A percentile compares a stretch with the other conserved stretches of the same genome.
Evolutionary conservation across 805 yeast species (phyloP).

Genomic region (Sungouiella thailandica): DNA sequence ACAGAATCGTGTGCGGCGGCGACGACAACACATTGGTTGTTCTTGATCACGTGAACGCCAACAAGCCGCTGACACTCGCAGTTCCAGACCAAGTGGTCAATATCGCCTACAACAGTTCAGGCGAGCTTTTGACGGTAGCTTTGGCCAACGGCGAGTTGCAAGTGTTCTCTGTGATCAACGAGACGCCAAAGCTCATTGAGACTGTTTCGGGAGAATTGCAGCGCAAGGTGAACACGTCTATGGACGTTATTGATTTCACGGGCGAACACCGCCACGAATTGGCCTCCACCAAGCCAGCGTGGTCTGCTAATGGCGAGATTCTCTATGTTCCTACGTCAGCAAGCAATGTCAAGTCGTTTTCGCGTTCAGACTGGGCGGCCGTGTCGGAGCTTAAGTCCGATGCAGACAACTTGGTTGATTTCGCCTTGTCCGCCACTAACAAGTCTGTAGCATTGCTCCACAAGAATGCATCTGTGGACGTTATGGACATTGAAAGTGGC

Average conservation of each 20-base stretch:
- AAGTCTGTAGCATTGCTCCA: conserved; percentile 55
- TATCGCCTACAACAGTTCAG: conserved; percentile 50
- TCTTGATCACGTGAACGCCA: conserved; percentile 34
- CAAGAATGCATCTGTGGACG: conserved; percentile 42
- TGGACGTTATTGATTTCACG: conserved; percentile 31
- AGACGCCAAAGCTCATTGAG: conserved; percentile 47
- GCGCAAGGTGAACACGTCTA: conserved; percentile 27
- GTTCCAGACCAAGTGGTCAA: conserved; percentile 53
- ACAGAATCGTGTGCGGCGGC: conserved; percentile 57
- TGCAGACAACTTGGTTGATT: conserved; percentile 29
- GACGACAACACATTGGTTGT: conserved; percentile 56
- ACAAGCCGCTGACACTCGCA: conserved; percentile 25
- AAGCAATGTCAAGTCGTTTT: conserved; percentile 42
- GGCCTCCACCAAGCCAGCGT: conserved; percentile 51
- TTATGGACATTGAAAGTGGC: conserved; percentile 49
- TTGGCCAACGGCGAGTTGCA: conserved; percentile 56
- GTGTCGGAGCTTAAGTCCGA: conserved; percentile 1
- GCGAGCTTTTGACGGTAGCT: conserved; percentile 54
- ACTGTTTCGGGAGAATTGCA: conserved; percentile 40
- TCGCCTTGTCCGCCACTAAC: conserved; percentile 61
- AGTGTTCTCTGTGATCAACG: conserved; percentile 51
- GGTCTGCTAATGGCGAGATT: conserved; percentile 69
- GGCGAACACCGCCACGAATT: conserved; percentile 43
- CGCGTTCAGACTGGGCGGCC: conserved; percentile 34
- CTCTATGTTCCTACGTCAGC: conserved; percentile 61